These are phyloP conservation scores for Malassezia sympodialis DNA, from an alignment of 1,284 basidiomycete genomes.

Conservation along the genomic window DNA sequence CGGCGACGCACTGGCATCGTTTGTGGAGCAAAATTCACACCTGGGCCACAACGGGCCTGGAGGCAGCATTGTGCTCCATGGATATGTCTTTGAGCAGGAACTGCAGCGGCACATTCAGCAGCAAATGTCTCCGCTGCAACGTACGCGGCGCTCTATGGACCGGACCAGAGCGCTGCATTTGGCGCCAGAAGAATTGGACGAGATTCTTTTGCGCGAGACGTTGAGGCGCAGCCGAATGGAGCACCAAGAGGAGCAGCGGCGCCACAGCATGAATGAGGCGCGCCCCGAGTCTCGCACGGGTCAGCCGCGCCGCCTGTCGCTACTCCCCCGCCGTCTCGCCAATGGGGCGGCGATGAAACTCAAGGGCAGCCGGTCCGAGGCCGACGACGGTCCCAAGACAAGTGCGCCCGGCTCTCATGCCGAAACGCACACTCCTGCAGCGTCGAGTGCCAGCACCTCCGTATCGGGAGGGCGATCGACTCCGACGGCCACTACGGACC, in stretches of 20 bases:
- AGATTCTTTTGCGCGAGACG: constrained; percentile 98
- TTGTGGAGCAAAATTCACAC: constrained; percentile 21
- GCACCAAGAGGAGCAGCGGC: constrained; percentile 56
- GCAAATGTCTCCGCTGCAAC: constrained; percentile 56
- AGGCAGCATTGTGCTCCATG: constrained; percentile 40
- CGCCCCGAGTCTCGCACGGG: not conserved
- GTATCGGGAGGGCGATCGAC: not conserved
- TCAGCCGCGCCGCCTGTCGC: not conserved
- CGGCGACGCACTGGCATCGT: constrained; percentile 35
- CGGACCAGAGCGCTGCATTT: not conserved
- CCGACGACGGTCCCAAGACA: not conserved
- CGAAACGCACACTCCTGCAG: not conserved
- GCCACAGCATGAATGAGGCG: not conserved
- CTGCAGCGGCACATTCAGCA: not conserved
- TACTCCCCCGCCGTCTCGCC: not conserved
- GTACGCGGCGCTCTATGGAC: not conserved
- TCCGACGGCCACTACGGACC: not conserved
- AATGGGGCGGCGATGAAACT: not conserved
- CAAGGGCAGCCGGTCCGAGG: not conserved
- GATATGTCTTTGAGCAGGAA: not conserved
- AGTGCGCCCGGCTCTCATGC: not conserved
- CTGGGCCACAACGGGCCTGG: constrained; percentile 29
- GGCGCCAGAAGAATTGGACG: constrained; percentile 55
- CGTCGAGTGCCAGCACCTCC: not conserved
- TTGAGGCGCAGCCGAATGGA: constrained; percentile 90